Evolutionary conservation across 768 basidiomycete species (phyloP).

Genomic region (Mycena maculata): DNA sequence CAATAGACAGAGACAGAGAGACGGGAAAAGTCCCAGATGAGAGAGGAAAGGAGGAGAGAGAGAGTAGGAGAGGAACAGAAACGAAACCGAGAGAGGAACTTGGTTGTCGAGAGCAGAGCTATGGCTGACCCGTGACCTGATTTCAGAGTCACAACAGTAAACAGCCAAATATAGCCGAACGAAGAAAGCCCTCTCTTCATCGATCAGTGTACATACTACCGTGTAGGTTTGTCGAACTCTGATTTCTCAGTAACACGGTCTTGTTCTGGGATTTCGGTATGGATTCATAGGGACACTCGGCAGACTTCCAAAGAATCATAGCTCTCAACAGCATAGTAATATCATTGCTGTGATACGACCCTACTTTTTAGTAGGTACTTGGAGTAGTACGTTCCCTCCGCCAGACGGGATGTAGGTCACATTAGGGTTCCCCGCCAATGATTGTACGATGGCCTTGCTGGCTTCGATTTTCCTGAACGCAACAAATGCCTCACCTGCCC

Average conservation of each 20-base stretch:
- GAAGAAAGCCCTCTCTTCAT: too few species aligned
- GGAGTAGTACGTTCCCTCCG: conserved; percentile 84
- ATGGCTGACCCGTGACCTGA: background rate
- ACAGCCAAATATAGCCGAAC: too few species aligned
- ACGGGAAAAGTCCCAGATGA: conserved; percentile 46
- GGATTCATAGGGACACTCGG: too few species aligned
- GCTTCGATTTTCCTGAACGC: conserved; percentile 97
- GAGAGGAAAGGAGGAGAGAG: conserved; percentile 50
- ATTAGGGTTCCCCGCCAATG: conserved; percentile 81
- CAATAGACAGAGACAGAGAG: conserved; percentile 51
- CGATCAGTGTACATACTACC: too few species aligned
- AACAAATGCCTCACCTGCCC: conserved; percentile 96
- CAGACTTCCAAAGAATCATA: too few species aligned
- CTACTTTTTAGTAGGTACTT: conserved; percentile 74
- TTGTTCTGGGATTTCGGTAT: too few species aligned
- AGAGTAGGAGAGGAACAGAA: conserved; percentile 54
- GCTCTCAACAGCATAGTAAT: too few species aligned
- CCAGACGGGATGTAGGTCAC: conserved; percentile 91
- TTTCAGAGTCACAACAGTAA: background rate
- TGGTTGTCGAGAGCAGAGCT: conserved; percentile 29
- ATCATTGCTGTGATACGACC: too few species aligned
- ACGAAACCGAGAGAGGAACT: conserved; percentile 55
- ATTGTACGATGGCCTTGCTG: conserved; percentile 95
- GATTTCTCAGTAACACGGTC: too few species aligned
- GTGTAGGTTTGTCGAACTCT: too few species aligned